phyloP scores from a whole-genome alignment of 352 stramenopile genomes.

The Blastocystis sp. region DNA sequence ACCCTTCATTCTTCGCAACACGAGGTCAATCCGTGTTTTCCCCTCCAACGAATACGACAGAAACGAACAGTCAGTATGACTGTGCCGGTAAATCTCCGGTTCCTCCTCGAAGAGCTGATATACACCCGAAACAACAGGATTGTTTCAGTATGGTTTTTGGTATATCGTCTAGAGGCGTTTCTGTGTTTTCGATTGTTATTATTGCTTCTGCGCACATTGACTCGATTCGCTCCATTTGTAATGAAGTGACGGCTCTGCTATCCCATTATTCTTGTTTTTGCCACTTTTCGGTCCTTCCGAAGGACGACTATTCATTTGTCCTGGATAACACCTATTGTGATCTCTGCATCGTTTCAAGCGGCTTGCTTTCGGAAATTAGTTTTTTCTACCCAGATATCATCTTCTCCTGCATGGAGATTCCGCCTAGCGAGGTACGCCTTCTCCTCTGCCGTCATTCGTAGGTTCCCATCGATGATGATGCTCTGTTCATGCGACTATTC shows the following conservation, averaged over 20 bases:
- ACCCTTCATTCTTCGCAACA: no score
- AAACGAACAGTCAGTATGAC: not conserved
- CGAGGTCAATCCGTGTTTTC: no score
- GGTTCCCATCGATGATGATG: conserved; percentile 2
- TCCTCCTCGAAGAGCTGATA: not conserved
- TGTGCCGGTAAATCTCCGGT: not conserved
- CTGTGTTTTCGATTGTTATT: not conserved
- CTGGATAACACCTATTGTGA: conserved; percentile 66
- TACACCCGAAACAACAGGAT: not conserved
- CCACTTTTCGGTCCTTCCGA: conserved; percentile 21
- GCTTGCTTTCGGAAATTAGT: conserved; percentile 19
- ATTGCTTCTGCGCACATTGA: not conserved
- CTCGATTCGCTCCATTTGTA: conserved; percentile 5
- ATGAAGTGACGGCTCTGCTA: conserved; percentile 36
- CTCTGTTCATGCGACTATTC: conserved; percentile 27
- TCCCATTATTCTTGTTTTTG: conserved; percentile 65
- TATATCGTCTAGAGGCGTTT: not conserved
- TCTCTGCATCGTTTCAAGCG: conserved; percentile 39
- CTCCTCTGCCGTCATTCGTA: not conserved
- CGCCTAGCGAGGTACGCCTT: not conserved
- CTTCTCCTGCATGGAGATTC: conserved; percentile 1
- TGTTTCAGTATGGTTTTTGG: not conserved
- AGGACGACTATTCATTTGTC: conserved; percentile 46
- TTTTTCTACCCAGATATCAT: conserved; percentile 20
- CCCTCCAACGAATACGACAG: no score